Evolutionary conservation across 1,284 basidiomycete genomes (phyloP).

Genomic region (Trametes pubescens): DNA sequence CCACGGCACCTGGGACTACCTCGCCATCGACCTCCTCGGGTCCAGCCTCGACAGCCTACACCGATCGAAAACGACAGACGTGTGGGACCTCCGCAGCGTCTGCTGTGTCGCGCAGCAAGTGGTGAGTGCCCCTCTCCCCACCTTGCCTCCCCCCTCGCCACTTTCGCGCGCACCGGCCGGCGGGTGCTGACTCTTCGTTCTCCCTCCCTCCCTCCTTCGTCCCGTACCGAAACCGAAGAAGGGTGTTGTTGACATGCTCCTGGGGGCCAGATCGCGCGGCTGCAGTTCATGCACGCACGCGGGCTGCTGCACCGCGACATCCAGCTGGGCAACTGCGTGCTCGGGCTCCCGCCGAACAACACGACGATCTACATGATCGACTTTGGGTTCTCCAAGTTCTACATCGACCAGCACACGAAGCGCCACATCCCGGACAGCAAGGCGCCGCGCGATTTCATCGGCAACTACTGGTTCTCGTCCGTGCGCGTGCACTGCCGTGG

Average conservation of each 20-base stretch:
- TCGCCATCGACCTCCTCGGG: constrained; percentile 78
- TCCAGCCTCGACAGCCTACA: constrained; percentile 70
- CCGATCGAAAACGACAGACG: constrained; percentile 59
- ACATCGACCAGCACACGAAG: constrained; percentile 67
- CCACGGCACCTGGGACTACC: constrained; percentile 71
- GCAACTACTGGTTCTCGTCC: constrained; percentile 83
- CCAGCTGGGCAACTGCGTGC: constrained; percentile 76
- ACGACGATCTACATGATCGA: constrained; percentile 80
- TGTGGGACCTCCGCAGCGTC: constrained; percentile 72
- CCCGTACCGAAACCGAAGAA: not conserved
- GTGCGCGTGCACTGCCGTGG: constrained; percentile 78
- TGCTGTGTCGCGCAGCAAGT: constrained; percentile 79
- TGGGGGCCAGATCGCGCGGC: constrained; percentile 61
- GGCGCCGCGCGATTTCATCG: constrained; percentile 74
- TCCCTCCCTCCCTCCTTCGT: constrained; percentile 4
- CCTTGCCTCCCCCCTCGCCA: not conserved
- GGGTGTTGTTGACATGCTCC: constrained; percentile 8
- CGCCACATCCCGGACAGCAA: constrained; percentile 75
- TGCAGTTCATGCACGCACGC: constrained; percentile 75
- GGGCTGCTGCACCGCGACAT: constrained; percentile 80
- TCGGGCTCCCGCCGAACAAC: constrained; percentile 66
- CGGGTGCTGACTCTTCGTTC: constrained; percentile 18
- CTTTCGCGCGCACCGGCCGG: not conserved
- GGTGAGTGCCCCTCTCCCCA: constrained; percentile 50
- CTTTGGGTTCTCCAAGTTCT: constrained; percentile 81